Percentiles rank a stretch among this genome's conserved stretches.
Evolutionary conservation across 2,329 filamentous ascomycete genomes (phyloP).

Genomic region (Periconia sp.): DNA sequence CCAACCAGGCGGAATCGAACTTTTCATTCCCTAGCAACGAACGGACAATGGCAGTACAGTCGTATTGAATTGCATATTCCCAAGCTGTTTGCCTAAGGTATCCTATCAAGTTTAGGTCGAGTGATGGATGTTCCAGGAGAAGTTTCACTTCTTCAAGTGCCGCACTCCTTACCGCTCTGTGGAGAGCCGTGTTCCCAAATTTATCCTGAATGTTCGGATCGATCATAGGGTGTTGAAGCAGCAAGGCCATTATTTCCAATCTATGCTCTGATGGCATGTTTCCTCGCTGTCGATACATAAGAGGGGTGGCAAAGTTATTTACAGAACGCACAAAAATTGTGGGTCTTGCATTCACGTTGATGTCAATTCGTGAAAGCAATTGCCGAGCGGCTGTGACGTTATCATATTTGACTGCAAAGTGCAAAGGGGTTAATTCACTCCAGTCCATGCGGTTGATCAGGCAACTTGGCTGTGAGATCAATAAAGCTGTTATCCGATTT

Average conservation of each 20-base stretch:
- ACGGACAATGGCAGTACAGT: too few relatives aligned
- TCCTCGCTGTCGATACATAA: too few relatives aligned
- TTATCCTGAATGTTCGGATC: not conserved
- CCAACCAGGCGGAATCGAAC: too few relatives aligned
- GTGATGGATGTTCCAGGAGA: not conserved
- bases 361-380: not conserved
- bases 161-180: too few relatives aligned
- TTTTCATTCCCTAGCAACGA: too few relatives aligned
- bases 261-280: not conserved
- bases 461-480: not conserved
- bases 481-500: too few relatives aligned
- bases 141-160: not conserved
- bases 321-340: too few relatives aligned
- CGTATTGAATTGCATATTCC: too few relatives aligned
- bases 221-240: not conserved
- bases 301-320: not conserved
- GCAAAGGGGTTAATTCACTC: not conserved
- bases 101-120: not conserved
- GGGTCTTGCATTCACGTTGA: slow-evolving; percentile 2
- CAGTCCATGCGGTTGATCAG: not conserved
- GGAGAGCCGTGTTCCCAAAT: too few relatives aligned
- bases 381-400: not conserved
- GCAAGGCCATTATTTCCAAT: too few relatives aligned
- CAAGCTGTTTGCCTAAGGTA: too few relatives aligned
- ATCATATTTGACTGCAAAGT: not conserved